Evolutionary conservation across 352 stramenopile species (phyloP), one percentile per base, ranked within the genome.

Genomic region (Pseudoperonospora humuli): DNA sequence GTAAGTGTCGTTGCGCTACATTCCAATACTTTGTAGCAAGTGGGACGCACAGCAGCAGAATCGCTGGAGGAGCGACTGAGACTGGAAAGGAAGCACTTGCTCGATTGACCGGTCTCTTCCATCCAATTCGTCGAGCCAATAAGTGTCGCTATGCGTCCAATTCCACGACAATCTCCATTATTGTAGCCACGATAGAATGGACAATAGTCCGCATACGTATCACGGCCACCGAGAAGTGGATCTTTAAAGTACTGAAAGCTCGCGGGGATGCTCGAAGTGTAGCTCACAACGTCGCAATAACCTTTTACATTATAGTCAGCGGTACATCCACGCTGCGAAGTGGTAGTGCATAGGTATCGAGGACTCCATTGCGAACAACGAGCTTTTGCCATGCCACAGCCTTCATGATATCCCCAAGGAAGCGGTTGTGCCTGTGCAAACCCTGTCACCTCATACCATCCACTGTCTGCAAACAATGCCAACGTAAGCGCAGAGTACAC

Each of bases 161-260:
- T 75, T 5, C 71, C 64, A 14, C 68, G 64, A 29, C 81, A 93
- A 35, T 88, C 81, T 2, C 78, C 78, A 32, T 88, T 90, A 50
- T 70, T 85, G 45, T 86, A 90, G 5, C 63, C 74, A 1, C 67
- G 62, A 41, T 85, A 90, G 41, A 86, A 83, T 20, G 81, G 78
- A 45, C 81, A 93, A 53, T 87, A 91, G 57, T 93, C 81, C 0
- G 74, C 64, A 31, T 71, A 90, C 11, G 70, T 61, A 38, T 88
- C 75, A 14, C 63, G 57, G 1, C 78, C 78, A 1, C 75, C 75
- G n/a, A n/a, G 13, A 86, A 27, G 39, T 2, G 65, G 57, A 35
- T 90, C 66, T 86, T n/a, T n/a, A n/a, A n/a, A n/a, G n/a, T n/a
- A n/a, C n/a, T n/a, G n/a, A n/a, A n/a, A n/a, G n/a, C n/a, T n/a